Base-by-base conservation (phyloP, 2,329 filamentous ascomycete species). In the Thielaviopsis punctulata region DNA sequence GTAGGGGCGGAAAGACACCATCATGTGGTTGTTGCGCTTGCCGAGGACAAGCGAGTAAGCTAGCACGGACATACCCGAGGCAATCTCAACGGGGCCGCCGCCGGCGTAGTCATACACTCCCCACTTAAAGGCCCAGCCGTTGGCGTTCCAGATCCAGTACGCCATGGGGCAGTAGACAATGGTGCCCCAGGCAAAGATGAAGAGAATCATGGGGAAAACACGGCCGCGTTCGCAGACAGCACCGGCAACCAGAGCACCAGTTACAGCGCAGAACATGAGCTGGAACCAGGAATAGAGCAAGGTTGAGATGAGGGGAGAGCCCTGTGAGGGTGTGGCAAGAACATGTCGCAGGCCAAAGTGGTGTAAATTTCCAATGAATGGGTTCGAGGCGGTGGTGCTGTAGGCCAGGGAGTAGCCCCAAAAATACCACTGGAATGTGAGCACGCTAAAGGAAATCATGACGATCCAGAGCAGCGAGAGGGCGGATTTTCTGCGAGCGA, bases 391-490 rank as follows among this genome's bases (percentile, higher is more conserved):
- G 13, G 79, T 80, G 44, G 77, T 73, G 62, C 85, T 92, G 69
- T 96, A 95, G 50, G 90, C 89, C 56, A 98, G 74, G 13, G 90
- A 95, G 68, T 95, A 98, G 36, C 92, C 92, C 90, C 92, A 96
- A 67, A 98, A 95, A 64, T 95, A 96, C 92, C 92, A 98, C 71
- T 98, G 92, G 72, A 98, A 95, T 53, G 86, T 84, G 65, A 95
- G 76, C 63, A 96, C 81, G 47, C 86, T 89, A 64, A 84, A 84
- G 46, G 88, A 92, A 66, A 84, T 90, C 86, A 98, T 93, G 69
- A 84, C 88, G 13, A 90, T 88, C 87, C 89, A 96, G 63, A 98
- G 92, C 73, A 96, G 84, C 58, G 88, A 95, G 44, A 98, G 77
- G 25, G 92, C 92, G 4, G 92, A 96, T 73, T 98, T 98, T 73